Evolutionary conservation across 1,284 basidiomycete species (phyloP).

Genomic region (Ceratobasidium sp.): DNA sequence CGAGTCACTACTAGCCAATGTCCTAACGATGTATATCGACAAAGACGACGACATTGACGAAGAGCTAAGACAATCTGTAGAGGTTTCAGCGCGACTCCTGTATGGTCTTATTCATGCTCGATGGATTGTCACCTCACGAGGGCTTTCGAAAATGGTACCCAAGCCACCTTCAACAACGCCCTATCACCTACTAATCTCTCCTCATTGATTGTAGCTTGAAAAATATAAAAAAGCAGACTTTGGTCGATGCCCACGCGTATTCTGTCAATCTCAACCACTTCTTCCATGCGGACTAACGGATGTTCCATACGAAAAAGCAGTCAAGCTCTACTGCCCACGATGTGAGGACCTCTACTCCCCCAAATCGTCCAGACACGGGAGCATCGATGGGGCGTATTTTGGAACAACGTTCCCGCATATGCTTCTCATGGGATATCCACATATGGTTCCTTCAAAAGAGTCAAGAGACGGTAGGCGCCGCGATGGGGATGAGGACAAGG

Average conservation of each 20-base stretch:
- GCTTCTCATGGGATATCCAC: conserved; percentile 93
- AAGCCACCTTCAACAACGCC: conserved; percentile 43
- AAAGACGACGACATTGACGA: conserved; percentile 82
- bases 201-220: conserved; percentile 68
- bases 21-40: conserved; percentile 28
- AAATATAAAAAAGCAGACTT: conserved; percentile 98
- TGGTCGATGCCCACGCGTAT: conserved; percentile 92
- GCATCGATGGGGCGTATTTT: conserved; percentile 96
- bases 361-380: conserved; percentile 91
- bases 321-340: conserved; percentile 94
- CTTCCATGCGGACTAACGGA: conserved; percentile 94
- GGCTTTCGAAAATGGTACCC: conserved; percentile 91
- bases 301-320: conserved; percentile 93
- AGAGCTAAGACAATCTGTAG: conserved; percentile 79
- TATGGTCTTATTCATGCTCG: conserved; percentile 97
- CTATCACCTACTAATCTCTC: conserved; percentile 2
- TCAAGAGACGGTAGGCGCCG: conserved; percentile 48
- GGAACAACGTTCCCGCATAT: conserved; percentile 96
- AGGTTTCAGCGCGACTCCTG: conserved; percentile 86
- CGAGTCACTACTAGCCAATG: not conserved
- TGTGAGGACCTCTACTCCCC: conserved; percentile 97
- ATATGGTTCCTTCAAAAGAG: conserved; percentile 84
- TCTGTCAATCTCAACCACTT: conserved; percentile 90
- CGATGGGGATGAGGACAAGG: conserved; percentile 56
- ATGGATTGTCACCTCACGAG: conserved; percentile 94